These are phyloP conservation scores for Phialophora expanda DNA, from an alignment of 2,329 filamentous ascomycete species.

Conservation along the genomic window DNA sequence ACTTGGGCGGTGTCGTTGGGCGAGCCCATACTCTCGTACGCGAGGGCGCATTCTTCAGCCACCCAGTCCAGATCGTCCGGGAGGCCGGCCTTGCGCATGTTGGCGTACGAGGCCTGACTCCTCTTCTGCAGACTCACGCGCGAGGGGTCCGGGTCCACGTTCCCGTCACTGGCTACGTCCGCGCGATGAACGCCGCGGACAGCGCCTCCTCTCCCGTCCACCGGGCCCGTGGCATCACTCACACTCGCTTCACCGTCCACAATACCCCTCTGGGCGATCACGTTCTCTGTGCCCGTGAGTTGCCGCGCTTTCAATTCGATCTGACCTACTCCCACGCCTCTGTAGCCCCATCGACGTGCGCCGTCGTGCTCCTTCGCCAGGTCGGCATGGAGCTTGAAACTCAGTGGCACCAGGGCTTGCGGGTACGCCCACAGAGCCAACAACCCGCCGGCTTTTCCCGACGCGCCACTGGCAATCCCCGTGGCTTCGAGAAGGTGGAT, in stretches of 20 bases:
- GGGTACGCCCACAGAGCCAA: conserved; percentile 93
- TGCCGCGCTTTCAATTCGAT: conserved; percentile 58
- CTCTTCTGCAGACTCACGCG: conserved; percentile 60
- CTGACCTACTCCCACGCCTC: conserved; percentile 75
- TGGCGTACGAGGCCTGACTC: conserved; percentile 56
- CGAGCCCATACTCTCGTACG: conserved; percentile 84
- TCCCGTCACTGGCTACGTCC: conserved; percentile 33
- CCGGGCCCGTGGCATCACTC: not conserved
- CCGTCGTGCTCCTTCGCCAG: conserved; percentile 85
- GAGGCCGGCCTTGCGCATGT: conserved; percentile 64
- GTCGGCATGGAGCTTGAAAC: conserved; percentile 80
- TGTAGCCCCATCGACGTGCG: conserved; percentile 81
- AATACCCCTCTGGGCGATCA: conserved; percentile 30
- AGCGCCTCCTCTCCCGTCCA: conserved; percentile 41
- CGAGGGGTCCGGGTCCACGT: conserved; percentile 42
- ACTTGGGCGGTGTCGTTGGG: conserved; percentile 86
- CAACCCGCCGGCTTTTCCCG: conserved; percentile 91
- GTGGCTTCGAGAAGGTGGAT: conserved; percentile 88
- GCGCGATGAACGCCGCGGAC: conserved; percentile 34
- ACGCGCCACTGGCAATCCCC: conserved; percentile 85
- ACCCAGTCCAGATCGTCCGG: conserved; percentile 87
- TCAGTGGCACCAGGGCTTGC: conserved; percentile 78
- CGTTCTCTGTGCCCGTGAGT: conserved; percentile 32
- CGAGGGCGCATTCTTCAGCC: conserved; percentile 66
- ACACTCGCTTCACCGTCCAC: conserved; percentile 24